Evolutionary conservation across 2,329 filamentous ascomycete species (phyloP).

Genomic region (Talaromyces sp.): DNA sequence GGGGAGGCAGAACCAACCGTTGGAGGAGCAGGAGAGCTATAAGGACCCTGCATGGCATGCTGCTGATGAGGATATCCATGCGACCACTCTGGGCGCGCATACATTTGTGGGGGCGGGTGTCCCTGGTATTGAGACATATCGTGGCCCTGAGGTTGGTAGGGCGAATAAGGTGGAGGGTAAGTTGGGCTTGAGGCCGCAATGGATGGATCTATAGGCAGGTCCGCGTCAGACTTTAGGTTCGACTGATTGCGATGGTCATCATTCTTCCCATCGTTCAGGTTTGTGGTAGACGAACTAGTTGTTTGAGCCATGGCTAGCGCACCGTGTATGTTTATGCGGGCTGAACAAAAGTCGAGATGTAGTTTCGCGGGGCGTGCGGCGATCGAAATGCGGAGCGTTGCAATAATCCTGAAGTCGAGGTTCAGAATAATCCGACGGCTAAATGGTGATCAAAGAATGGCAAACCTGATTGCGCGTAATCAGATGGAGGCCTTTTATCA

Average conservation of each 20-base stretch:
- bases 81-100: slow-evolving; percentile 47
- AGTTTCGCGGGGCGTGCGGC: slow-evolving; percentile 72
- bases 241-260: slow-evolving; percentile 68
- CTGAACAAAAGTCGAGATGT: slow-evolving; percentile 69
- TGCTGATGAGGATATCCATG: slow-evolving; percentile 46
- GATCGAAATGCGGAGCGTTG: slow-evolving; percentile 44
- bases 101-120: slow-evolving; percentile 48
- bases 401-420: slow-evolving; percentile 74
- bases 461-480: slow-evolving; percentile 88
- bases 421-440: slow-evolving; percentile 72
- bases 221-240: slow-evolving; percentile 83
- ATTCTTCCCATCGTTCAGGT: slow-evolving; percentile 71
- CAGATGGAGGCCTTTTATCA: slow-evolving; percentile 62
- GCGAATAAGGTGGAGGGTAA: slow-evolving; percentile 82
- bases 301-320: slow-evolving; percentile 95
- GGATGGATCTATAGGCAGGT: slow-evolving; percentile 98
- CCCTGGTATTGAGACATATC: slow-evolving; percentile 73
- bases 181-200: slow-evolving; percentile 91
- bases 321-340: slow-evolving; percentile 67
- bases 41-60: slow-evolving; percentile 49
- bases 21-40: slow-evolving; percentile 51
- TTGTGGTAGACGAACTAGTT: slow-evolving; percentile 90
- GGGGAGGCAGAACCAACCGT: slow-evolving; percentile 59
- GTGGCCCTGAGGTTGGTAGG: slow-evolving; percentile 76
- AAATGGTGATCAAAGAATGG: slow-evolving; percentile 54